These are phyloP conservation scores for Aspergillus amoenus DNA, from an alignment of 2,329 filamentous ascomycete species.

Conservation along the genomic window DNA sequence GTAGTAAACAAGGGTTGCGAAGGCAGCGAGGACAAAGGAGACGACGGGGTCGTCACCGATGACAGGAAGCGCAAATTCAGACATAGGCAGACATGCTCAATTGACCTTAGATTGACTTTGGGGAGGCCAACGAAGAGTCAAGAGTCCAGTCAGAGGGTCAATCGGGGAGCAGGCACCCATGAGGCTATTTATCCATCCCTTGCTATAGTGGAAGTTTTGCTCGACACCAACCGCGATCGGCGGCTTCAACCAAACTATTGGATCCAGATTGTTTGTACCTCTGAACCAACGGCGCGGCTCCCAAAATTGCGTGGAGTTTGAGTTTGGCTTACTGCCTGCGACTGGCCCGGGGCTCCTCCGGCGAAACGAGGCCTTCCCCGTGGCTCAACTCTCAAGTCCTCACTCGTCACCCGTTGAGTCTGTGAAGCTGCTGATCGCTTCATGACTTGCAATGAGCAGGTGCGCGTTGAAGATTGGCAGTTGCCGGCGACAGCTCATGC, in stretches of 20 bases:
- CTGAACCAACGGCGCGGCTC: not conserved
- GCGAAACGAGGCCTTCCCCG: not conserved
- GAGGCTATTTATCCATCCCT: too few relatives aligned
- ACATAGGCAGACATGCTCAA: not conserved
- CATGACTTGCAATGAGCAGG: too few relatives aligned
- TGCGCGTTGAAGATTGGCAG: too few relatives aligned
- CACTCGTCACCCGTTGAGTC: not conserved
- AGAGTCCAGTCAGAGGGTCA: too few relatives aligned
- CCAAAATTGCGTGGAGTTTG: not conserved
- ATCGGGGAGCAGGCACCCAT: too few relatives aligned
- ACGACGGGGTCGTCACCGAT: not conserved
- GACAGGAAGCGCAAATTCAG: not conserved
- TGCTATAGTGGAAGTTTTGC: too few relatives aligned
- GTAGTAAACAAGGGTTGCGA: constrained; percentile 45
- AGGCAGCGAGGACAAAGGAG: constrained; percentile 32
- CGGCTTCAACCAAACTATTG: not conserved
- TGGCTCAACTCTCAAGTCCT: not conserved
- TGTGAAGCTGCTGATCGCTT: not conserved
- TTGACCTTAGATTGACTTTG: too few relatives aligned
- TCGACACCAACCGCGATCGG: not conserved
- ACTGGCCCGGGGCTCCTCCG: not conserved
- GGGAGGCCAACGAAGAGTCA: too few relatives aligned
- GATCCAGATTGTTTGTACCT: not conserved
- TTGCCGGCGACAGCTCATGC: too few relatives aligned
- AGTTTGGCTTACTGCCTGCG: not conserved